Conservation (phyloP, 805 yeast species). For the Kregervanrija delftensis region DNA sequence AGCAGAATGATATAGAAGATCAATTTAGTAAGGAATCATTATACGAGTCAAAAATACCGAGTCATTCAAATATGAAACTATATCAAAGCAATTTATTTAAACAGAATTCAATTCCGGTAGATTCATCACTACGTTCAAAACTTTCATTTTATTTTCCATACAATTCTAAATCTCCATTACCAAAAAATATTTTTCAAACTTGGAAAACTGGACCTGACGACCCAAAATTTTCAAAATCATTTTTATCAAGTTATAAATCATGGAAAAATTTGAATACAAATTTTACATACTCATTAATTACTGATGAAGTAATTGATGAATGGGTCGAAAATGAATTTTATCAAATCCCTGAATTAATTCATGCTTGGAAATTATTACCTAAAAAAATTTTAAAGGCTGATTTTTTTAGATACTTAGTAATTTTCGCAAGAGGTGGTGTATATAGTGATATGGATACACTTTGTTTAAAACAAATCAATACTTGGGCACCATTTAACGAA, state of each 20-base stretch:
- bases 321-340: constrained; percentile 52
- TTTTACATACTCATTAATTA: constrained; percentile 63
- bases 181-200: constrained; percentile 87
- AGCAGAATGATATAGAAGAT: too few species aligned
- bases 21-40: too few species aligned
- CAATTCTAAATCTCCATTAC: constrained; percentile 54
- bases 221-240: constrained; percentile 47
- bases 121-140: constrained; percentile 41
- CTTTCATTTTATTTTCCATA: constrained; percentile 72
- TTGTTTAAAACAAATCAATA: constrained; percentile 60
- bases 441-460: constrained; percentile 88
- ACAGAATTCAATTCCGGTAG: constrained; percentile 12
- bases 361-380: constrained; percentile 75
- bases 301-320: constrained; percentile 54
- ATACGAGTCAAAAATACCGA: too few species aligned
- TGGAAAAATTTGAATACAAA: constrained; percentile 64
- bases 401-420: constrained; percentile 81
- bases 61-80: constrained; percentile 4
- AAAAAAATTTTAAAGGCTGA: constrained; percentile 82
- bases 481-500: constrained; percentile 61
- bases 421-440: constrained; percentile 88
- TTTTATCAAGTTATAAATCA: constrained; percentile 41
- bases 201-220: constrained; percentile 72
- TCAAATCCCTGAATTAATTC: constrained; percentile 67
- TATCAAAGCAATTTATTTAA: constrained; percentile 1